Evolutionary conservation across 1,284 basidiomycete genomes (phyloP), one percentile per base, ranked within the genome.

Genomic region (Puccinia polysora): DNA sequence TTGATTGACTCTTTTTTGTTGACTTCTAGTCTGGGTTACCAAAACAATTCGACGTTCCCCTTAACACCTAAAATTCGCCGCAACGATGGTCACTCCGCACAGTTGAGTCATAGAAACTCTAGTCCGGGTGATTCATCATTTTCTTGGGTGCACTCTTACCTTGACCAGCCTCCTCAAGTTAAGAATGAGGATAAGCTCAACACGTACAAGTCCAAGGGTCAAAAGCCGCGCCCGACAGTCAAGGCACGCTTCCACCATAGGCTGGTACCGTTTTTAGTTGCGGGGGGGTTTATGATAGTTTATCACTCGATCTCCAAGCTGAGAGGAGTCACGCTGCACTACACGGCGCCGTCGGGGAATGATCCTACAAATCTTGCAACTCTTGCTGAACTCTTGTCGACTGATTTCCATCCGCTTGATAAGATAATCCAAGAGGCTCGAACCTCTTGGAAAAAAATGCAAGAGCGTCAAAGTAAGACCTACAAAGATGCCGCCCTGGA

Each of bases 391-490:
- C n/a, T n/a, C n/a, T n/a, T n/a, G n/a, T n/a, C n/a, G n/a, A 25
- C 43, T 28, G 59, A 62, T 62, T 36, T 36, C 40, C 64, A 67
- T 25, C 64, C 64, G 6, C 38, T 67, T 43, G 25, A 52, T 43
- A 67, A 55, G 43, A 55, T 67, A 18, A 55, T 67, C 7, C 28
- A 38, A 25, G 38, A 67, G 25, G 64, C 64, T 28, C 38, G 49
- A n/a, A n/a, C 38, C 5, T 67, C 64, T 30, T 67, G 64, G 64
- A 56, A 55, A 47, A 56, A 7, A 0, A 55, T 55, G n/a, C 52
- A 43, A 55, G 23, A 67, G 20, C 64, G 64, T 20, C 64, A 67
- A 36, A 67, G 64, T 34, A 67, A 40, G 43, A 67, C 50, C 32
- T 56, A 55, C 20, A 14, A 14, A 36, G 20, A 30, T 34, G 64